Evolutionary conservation across 73 alveolate genomes (phyloP).

Genomic region (Diophrys appendiculata): DNA sequence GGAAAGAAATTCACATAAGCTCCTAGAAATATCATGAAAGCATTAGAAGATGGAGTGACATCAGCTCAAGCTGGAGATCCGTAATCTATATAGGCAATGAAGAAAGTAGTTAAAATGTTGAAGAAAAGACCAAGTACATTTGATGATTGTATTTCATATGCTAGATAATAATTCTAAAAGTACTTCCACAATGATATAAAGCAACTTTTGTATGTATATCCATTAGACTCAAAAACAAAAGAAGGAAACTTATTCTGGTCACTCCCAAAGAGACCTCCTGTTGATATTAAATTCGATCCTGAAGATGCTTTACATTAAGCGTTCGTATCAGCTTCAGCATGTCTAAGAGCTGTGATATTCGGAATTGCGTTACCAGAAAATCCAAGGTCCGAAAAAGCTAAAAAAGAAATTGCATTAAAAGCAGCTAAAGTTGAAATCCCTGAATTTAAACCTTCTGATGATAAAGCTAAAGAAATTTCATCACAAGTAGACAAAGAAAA

Average conservation of each 20-base stretch:
- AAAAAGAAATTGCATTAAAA: constrained; percentile 45
- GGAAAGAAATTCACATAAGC: constrained; percentile 75
- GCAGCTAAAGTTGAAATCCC: constrained; percentile 59
- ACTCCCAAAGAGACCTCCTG: constrained; percentile 92
- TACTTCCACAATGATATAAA: constrained; percentile 72
- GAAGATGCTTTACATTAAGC: constrained; percentile 68
- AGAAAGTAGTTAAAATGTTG: constrained; percentile 68
- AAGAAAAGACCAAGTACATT: constrained; percentile 78
- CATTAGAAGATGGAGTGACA: constrained; percentile 42
- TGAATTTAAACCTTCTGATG: constrained; percentile 65
- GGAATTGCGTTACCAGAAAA: constrained; percentile 65
- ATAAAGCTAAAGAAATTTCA: constrained; percentile 67
- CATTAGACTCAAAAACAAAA: constrained; percentile 85
- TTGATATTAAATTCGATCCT: constrained; percentile 68
- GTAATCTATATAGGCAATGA: constrained; percentile 57
- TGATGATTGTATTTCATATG: constrained; percentile 81
- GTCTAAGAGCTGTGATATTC: constrained; percentile 77
- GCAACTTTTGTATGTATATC: constrained; percentile 84
- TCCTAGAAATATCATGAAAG: constrained; percentile 66
- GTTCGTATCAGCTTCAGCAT: constrained; percentile 79
- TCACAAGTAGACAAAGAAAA: constrained; percentile 62
- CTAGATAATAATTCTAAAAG: constrained; percentile 78
- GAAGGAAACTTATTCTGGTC: constrained; percentile 94
- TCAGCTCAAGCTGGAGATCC: constrained; percentile 26
- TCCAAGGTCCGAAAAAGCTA: constrained; percentile 67